These are phyloP conservation scores for Huntiella savannae DNA, from an alignment of 2,329 filamentous ascomycete species.

Conservation along the genomic window DNA sequence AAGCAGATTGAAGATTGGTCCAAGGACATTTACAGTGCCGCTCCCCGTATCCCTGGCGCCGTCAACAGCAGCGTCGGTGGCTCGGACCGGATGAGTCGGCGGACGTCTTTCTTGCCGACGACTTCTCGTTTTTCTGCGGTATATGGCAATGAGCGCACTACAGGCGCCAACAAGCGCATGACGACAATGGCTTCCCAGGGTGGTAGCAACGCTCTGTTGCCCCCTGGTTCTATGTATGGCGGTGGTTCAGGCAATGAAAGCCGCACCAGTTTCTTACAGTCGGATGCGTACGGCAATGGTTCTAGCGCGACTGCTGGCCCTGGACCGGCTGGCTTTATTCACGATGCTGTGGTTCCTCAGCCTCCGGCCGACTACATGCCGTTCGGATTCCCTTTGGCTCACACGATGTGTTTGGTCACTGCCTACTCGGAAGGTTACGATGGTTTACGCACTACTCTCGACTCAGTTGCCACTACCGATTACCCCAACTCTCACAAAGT, in stretches of 20 bases:
- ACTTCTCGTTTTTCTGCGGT: constrained; percentile 90
- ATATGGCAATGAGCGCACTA: constrained; percentile 51
- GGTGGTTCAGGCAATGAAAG: constrained; percentile 35
- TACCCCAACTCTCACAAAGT: constrained; percentile 99
- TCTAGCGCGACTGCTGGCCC: constrained; percentile 45
- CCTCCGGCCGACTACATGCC: constrained; percentile 95
- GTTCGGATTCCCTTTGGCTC: constrained; percentile 84
- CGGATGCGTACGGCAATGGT: constrained; percentile 34
- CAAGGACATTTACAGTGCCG: constrained; percentile 89
- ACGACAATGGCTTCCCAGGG: constrained; percentile 93
- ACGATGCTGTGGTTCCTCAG: constrained; percentile 87
- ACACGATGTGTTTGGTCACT: constrained; percentile 85
- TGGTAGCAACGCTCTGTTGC: constrained; percentile 48
- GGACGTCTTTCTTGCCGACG: constrained; percentile 74
- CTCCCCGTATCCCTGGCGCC: constrained; percentile 61
- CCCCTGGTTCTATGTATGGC: constrained; percentile 48
- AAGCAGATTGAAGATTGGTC: constrained; percentile 96
- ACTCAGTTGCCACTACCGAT: constrained; percentile 93
- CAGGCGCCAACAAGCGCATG: constrained; percentile 27
- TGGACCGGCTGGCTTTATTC: constrained; percentile 85
- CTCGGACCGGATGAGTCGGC: constrained; percentile 58
- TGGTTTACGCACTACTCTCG: constrained; percentile 78
- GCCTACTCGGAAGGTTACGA: constrained; percentile 92
- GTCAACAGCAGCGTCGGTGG: constrained; percentile 43
- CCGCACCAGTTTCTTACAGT: constrained; percentile 44